phyloP scores from a whole-genome alignment of 805 yeast genomes.

The Huiozyma sinensis region DNA sequence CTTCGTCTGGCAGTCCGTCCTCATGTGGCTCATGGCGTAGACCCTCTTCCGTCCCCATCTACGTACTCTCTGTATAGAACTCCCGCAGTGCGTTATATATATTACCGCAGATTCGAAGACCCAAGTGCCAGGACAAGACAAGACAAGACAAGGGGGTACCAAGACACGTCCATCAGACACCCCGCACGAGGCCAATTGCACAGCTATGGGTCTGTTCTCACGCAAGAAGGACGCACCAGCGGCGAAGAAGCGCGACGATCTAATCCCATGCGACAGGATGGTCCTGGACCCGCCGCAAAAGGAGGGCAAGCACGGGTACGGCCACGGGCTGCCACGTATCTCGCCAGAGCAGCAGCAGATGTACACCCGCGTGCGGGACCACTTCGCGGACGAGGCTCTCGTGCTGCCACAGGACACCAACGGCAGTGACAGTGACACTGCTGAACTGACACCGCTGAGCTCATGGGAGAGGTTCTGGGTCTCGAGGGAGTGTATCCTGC shows the following conservation, averaged over 20 bases:
- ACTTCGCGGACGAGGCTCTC: conserved; percentile 14
- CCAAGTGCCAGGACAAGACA: no score
- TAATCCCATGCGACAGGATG: conserved; percentile 16
- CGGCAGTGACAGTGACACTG: conserved; percentile 26
- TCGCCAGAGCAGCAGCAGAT: conserved; percentile 9
- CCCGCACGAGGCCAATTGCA: not conserved
- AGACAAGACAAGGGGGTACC: not conserved
- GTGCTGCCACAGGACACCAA: conserved; percentile 23
- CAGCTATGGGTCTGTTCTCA: conserved; percentile 21
- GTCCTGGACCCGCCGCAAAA: conserved; percentile 16
- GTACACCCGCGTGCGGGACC: conserved; percentile 12
- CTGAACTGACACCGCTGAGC: conserved; percentile 18
- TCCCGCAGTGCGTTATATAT: no score
- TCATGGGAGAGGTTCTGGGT: conserved; percentile 29
- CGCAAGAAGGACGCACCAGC: not conserved
- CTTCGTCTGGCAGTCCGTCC: conserved; percentile 63
- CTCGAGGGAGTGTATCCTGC: conserved; percentile 41
- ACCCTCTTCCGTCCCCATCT: no score
- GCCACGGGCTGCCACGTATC: conserved; percentile 1
- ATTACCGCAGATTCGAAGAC: no score
- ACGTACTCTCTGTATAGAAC: no score
- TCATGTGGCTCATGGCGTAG: conserved; percentile 59
- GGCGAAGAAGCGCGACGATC: conserved; percentile 7
- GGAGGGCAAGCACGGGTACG: conserved; percentile 10
- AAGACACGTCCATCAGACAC: not conserved